Conservation (phyloP, 495 filamentous ascomycete species). For the Haplographium delicatum region DNA sequence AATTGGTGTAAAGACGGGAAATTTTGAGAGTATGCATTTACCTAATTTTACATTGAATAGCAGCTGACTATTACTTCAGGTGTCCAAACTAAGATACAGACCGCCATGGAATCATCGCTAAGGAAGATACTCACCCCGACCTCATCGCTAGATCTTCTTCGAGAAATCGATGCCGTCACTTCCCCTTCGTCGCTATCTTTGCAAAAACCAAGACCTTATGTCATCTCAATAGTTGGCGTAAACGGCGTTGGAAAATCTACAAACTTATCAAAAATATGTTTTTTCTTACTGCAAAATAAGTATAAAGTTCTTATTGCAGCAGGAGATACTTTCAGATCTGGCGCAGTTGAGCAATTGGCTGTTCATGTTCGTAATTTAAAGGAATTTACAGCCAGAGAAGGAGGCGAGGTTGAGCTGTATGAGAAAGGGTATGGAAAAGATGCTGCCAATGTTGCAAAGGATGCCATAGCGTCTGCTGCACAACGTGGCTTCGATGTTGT, state of each 20-base stretch:
- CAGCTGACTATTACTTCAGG: conserved; percentile 30
- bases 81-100: conserved; percentile 73
- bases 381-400: conserved; percentile 76
- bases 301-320: conserved; percentile 94
- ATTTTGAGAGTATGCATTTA: conserved; percentile 68
- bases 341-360: conserved; percentile 92
- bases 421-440: conserved; percentile 98
- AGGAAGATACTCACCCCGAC: conserved; percentile 94
- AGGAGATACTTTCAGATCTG: conserved; percentile 95
- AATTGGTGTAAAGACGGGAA: conserved; percentile 84
- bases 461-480: conserved; percentile 76
- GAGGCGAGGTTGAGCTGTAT: conserved; percentile 80
- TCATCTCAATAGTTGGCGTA: conserved; percentile 95
- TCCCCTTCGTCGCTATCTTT: conserved; percentile 50
- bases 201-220: conserved; percentile 71
- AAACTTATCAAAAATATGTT: conserved; percentile 93
- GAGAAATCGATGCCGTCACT: conserved; percentile 80
- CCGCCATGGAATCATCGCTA: conserved; percentile 83
- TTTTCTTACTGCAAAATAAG: conserved; percentile 94
- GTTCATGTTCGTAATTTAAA: conserved; percentile 89
- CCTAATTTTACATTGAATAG: background rate
- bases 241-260: conserved; percentile 98
- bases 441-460: conserved; percentile 89
- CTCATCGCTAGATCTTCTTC: conserved; percentile 86
- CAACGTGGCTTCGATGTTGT: conserved; percentile 83